Conservation (phyloP, 139 green algal genomes). For the Medakamo hakoo region DNA sequence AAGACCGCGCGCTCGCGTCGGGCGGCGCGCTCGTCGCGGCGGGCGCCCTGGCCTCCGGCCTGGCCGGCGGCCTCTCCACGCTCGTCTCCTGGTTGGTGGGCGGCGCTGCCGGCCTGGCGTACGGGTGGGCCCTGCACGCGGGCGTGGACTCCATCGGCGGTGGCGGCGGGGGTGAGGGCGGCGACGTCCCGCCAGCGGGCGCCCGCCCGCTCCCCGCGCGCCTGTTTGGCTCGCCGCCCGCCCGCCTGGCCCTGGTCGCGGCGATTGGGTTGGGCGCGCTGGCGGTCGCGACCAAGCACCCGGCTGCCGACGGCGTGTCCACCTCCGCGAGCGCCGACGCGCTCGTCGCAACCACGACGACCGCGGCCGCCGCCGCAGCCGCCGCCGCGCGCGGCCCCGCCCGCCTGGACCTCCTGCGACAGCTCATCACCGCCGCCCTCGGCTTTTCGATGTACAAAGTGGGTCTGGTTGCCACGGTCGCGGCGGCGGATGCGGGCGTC, state of each 20-base stretch:
- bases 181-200: background rate
- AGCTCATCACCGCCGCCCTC: background rate
- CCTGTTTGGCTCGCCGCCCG: no score
- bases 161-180: background rate
- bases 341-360: no score
- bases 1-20: background rate
- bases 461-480: background rate
- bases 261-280: no score
- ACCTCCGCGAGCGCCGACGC: background rate
- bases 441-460: background rate
- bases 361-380: no score
- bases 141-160: background rate
- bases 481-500: background rate
- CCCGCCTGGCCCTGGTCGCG: no score
- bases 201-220: background rate
- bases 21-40: background rate
- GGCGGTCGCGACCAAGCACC: no score
- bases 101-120: background rate
- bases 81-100: background rate
- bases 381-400: no score
- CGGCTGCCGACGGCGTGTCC: no score
- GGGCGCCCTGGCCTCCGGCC: no score
- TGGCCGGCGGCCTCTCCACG: background rate
- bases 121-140: background rate
- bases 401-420: background rate